A percentile compares a stretch with the other conserved stretches of the same genome.
Evolutionary conservation across 1,139 yeast genomes (phyloP).

Genomic region (Meyerozyma carpophila): DNA sequence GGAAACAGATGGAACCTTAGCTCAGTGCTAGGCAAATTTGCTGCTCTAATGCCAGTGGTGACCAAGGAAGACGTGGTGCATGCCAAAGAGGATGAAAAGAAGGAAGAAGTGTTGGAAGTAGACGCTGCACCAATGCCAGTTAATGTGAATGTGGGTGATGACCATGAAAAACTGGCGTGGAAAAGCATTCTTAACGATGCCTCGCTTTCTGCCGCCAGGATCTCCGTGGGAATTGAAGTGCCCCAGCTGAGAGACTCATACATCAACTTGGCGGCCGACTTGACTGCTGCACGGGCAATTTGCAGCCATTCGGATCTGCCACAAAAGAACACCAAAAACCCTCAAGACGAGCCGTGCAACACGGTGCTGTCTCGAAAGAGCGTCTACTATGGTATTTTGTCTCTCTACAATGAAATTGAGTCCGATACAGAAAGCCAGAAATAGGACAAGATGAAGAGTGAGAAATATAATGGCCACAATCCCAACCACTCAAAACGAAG

Average conservation of each 20-base stretch:
- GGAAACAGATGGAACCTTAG: slow-evolving; percentile 1
- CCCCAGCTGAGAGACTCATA: slow-evolving; percentile 17
- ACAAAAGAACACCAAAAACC: neutral
- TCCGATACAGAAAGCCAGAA: no score
- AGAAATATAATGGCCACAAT: no score
- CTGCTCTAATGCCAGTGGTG: slow-evolving; percentile 1
- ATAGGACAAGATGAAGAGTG: no score
- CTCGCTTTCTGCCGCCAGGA: slow-evolving; percentile 47
- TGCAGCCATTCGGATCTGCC: neutral
- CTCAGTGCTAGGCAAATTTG: neutral
- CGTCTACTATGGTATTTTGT: neutral
- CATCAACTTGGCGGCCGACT: slow-evolving; percentile 23
- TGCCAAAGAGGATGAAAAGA: neutral
- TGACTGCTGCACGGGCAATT: slow-evolving; percentile 17
- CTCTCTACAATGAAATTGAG: neutral
- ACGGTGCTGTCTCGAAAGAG: neutral
- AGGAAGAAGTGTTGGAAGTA: neutral
- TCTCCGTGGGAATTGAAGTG: slow-evolving; percentile 36
- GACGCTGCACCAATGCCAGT: neutral
- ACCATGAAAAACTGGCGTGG: neutral
- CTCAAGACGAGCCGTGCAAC: no score
- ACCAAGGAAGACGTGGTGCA: neutral
- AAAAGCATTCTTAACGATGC: slow-evolving; percentile 29
- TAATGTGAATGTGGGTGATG: neutral
- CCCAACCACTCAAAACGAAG: no score